Base-by-base conservation (phyloP, 352 stramenopile species). In the Globisporangium nunn region DNA sequence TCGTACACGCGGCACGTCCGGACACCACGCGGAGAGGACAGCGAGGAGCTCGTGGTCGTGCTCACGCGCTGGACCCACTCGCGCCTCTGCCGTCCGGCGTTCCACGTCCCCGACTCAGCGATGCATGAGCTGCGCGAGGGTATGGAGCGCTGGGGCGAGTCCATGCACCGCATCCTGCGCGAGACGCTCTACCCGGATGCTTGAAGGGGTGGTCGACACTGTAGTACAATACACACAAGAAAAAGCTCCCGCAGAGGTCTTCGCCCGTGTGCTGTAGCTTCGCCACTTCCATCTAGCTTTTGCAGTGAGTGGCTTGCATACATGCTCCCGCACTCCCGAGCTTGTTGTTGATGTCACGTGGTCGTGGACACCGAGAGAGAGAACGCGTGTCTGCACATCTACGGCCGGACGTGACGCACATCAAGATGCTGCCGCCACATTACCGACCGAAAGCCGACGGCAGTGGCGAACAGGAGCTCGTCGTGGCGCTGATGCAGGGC, bases 61-160 rank as follows among this genome's bases (percentile, higher is more conserved):
- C 52, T 81, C 18, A 73, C 59, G 23, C 56, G 67, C 29, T 81
- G 72, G 72, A 68, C 65, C 18, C 60, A 74, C 41, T 71, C 58
- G 46, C 64, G 57, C 15, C 56, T 81, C 11, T 66, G 54, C 6
- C 56, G 64, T 6, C 70, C 70, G 5, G 57, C 65, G 14, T 77
- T 79, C 30, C 40, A 30, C 6, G 55, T 79, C 2, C 18, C 59
- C 0, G 62, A 63, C 12, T 46, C 57, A 10, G 67, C 59, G 46
- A 70, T 70, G 60, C 58, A 70, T 37, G 71, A 73, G 39, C 40
- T 81, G 45, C 69, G 64, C 5, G 62, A 75, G 28, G 71, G 67
- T 37, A 74, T 77, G 66, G 68, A 78, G 37, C 48, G 56, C 18
- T 77, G 66, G 66, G 71, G 68, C 46, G 67, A 75, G 45, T 75